Evolutionary conservation across 1,284 basidiomycete genomes (phyloP).

Genomic region (Sanguinoderma infundibulare): DNA sequence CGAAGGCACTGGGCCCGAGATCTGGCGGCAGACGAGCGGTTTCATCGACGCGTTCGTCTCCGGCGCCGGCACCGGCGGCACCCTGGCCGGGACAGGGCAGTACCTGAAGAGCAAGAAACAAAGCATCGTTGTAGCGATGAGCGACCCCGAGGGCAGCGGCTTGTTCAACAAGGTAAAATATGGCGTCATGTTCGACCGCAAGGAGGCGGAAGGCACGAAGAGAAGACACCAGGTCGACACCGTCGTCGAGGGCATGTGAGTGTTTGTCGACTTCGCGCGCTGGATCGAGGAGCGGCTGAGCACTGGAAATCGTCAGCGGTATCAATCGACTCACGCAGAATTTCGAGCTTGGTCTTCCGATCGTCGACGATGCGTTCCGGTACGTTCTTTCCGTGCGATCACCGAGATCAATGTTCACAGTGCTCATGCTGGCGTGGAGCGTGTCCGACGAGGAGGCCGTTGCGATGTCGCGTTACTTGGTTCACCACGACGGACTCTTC

Average conservation of each 20-base stretch:
- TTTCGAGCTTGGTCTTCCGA: conserved; percentile 78
- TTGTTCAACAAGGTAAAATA: conserved; percentile 94
- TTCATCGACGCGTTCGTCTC: conserved; percentile 86
- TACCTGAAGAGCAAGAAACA: conserved; percentile 78
- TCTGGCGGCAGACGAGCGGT: conserved; percentile 92
- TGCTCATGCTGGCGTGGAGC: conserved; percentile 47
- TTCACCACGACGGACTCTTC: conserved; percentile 90
- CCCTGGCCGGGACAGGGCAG: conserved; percentile 85
- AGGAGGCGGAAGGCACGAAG: conserved; percentile 95
- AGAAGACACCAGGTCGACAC: conserved; percentile 94
- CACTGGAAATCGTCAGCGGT: conserved; percentile 57
- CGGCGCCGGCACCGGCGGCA: conserved; percentile 98
- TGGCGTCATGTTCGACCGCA: conserved; percentile 93
- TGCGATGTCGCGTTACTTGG: conserved; percentile 90
- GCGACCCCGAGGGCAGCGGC: conserved; percentile 95
- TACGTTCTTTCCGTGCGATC: conserved; percentile 36
- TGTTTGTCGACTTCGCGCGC: conserved; percentile 11
- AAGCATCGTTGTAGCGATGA: conserved; percentile 73
- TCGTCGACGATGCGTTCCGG: conserved; percentile 90
- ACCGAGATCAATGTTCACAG: neutral
- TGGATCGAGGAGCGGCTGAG: neutral
- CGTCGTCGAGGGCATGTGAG: conserved; percentile 86
- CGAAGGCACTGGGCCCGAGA: conserved; percentile 92
- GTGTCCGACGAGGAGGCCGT: conserved; percentile 91
- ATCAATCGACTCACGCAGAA: conserved; percentile 89